These are phyloP conservation scores for Calophaca sinica DNA, from an alignment of 306 rosid species.

Conservation along the genomic window DNA sequence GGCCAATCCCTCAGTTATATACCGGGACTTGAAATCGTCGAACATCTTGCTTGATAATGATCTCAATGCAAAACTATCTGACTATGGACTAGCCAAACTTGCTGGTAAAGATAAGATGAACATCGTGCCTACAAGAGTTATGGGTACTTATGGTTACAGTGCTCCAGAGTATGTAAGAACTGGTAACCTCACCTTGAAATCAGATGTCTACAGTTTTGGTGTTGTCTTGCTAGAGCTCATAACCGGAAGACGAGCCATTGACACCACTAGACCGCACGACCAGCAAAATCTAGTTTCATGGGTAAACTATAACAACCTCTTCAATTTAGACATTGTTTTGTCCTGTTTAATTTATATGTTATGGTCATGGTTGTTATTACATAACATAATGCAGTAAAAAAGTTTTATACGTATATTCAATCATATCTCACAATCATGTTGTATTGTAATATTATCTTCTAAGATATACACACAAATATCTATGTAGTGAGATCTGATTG, in stretches of 20 bases:
- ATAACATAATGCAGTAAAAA: no score
- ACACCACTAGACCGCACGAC: slow-evolving; percentile 66
- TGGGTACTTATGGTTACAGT: slow-evolving; percentile 86
- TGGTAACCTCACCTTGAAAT: slow-evolving; percentile 73
- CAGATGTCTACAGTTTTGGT: slow-evolving; percentile 90
- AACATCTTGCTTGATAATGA: slow-evolving; percentile 76
- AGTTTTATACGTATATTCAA: no score
- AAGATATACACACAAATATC: no score
- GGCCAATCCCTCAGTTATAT: slow-evolving; percentile 79
- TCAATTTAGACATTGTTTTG: background rate
- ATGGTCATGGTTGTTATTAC: no score
- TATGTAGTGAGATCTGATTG: no score
- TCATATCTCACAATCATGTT: no score
- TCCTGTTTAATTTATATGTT: no score
- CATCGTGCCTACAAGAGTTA: slow-evolving; percentile 69
- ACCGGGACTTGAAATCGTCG: slow-evolving; percentile 73
- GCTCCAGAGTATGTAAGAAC: slow-evolving; percentile 84
- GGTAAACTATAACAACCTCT: slow-evolving; percentile 54
- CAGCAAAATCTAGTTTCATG: slow-evolving; percentile 94
- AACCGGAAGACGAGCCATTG: slow-evolving; percentile 81
- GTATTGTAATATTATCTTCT: no score
- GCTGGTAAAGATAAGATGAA: slow-evolving; percentile 61
- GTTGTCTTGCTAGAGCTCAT: slow-evolving; percentile 87
- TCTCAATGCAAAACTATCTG: slow-evolving; percentile 74
- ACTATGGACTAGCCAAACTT: slow-evolving; percentile 74